Evolutionary conservation across 2,329 filamentous ascomycete genomes (phyloP), one percentile per base, ranked within the genome.

Genomic region (Aspergillus tanneri): DNA sequence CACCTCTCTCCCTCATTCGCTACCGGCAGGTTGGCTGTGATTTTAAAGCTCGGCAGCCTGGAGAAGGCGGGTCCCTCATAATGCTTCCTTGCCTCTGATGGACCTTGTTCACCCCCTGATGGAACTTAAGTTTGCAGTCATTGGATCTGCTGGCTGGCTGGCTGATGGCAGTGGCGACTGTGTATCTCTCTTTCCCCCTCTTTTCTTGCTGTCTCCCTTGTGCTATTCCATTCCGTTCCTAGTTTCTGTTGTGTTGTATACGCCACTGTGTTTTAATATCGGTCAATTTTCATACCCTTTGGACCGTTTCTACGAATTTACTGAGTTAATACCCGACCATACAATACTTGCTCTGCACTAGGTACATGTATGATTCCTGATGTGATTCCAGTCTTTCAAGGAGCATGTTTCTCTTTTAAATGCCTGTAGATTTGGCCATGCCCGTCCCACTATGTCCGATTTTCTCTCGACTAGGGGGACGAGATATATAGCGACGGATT

Each of bases 211-310:
- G n/a, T 39, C 14, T 41, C 41, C 36, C 40, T 35, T 36, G 30
- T 10, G 32, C 25, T 39, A 38, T 36, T 34, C 44, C 23, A 35
- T 41, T 43, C 38, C 24, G 25, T 43, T 39, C 19, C 35, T 37
- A 24, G 14, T 43, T 18, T 40, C 16, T 45, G 42, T 46, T 41
- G 41, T 50, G 43, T 38, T 43, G 30, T 50, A 43, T 37, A 43
- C 40, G 24, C 27, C 38, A 19, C 30, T 34, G 38, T 46, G 36
- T 43, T 52, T 18, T 49, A 42, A 42, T 41, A 36, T 39, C 43
- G 25, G 47, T 49, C 42, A 42, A 45, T 34, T 34, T 18, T 22
- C 39, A 49, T 52, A 46, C 46, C 46, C 43, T 23, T 16, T 46
- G 36, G 43, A 41, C 23, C 32, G 43, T 19, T 34, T 18, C 30